phyloP scores from a whole-genome alignment of 108 stramenopile species.

The Stephanodiscus minutulus region DNA sequence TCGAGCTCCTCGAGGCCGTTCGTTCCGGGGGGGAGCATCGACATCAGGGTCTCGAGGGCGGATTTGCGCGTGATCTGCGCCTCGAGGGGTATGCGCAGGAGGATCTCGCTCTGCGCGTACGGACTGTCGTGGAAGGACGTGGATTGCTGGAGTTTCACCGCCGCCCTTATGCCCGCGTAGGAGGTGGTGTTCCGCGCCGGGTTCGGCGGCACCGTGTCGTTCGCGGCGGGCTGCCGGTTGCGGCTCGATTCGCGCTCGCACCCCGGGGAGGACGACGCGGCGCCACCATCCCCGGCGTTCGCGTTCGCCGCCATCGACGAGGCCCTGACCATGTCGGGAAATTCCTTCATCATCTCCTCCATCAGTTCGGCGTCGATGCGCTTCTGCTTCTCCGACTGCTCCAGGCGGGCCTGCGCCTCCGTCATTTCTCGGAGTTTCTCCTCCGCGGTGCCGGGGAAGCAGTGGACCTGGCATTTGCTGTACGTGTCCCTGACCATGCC shows the following conservation, averaged over 20 bases:
- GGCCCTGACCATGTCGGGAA: slow-evolving; percentile 16
- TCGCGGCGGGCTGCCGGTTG: not conserved
- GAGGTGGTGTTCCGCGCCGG: slow-evolving; percentile 24
- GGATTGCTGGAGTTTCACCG: slow-evolving; percentile 21
- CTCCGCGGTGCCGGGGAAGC: slow-evolving; percentile 62
- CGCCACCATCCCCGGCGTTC: no score
- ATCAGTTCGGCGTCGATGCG: slow-evolving; percentile 22
- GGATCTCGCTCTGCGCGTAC: slow-evolving; percentile 60
- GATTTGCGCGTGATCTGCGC: slow-evolving; percentile 79
- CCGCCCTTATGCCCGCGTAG: slow-evolving; percentile 19
- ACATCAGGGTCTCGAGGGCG: slow-evolving; percentile 64
- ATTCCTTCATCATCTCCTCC: slow-evolving; percentile 29
- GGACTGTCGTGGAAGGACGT: slow-evolving; percentile 8
- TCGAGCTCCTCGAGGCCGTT: slow-evolving; percentile 57
- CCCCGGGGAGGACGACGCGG: not conserved
- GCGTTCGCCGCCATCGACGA: not conserved
- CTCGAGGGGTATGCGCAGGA: slow-evolving; percentile 69
- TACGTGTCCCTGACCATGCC: slow-evolving; percentile 76
- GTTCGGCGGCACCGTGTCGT: not conserved
- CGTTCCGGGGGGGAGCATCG: slow-evolving; percentile 57
- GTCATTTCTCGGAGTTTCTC: slow-evolving; percentile 42
- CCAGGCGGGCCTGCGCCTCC: not conserved
- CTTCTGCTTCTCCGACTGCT: slow-evolving; percentile 14
- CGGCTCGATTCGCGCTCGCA: not conserved
- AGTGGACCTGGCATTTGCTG: slow-evolving; percentile 67